Base-by-base conservation (phyloP, 192 early-diverging fungal genomes). In the Coemansia sp. region DNA sequence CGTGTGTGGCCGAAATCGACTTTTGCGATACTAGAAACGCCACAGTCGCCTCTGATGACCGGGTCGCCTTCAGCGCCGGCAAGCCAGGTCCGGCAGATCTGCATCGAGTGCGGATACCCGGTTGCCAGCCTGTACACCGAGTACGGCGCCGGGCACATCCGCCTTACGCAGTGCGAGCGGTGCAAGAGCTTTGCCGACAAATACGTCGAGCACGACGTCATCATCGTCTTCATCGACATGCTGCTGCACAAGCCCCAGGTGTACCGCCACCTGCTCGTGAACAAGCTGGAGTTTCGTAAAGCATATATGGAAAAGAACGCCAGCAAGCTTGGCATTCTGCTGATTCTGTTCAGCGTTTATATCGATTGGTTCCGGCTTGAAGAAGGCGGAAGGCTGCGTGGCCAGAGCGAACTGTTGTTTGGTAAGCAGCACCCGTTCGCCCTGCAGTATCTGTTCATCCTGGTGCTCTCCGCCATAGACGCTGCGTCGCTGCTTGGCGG, bases 321-420 rank as follows among this genome's bases (percentile, higher is more conserved):
- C 13, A 65, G 82, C 58, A 91, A 92, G 55, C 81, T 95, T 30
- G 87, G 86, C 6, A 72, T 96, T 5, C 83, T 95, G 8, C 69
- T 95, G 39, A 81, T 93, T 22, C 71, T 95, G 14, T 95, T 95
- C 68, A 93, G 92, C 81, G 94, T 95, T 50, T 94, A 93, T 68
- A 90, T 93, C 56, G 93, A 93, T 67, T 95, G 92, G 93, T 91
- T 90, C 81, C 84, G 87, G n/a, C 62, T 95, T 13, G 92, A 95
- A 59, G 84, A 87, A 61, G 83, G 85, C 55, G 78, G 78, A 7
- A 78, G 83, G 24, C 67, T 72, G 48, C 68, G 78, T 16, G 62
- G 60, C 3, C 73, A 70, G 22, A 64, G 75, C 18, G 81, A 89
- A 59, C 72, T 83, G 23, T 53, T 78, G 51, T 90, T 90, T 68